A percentile compares a stretch with the other conserved stretches of the same genome.
Conservation (phyloP, 1,284 basidiomycete genomes). For the Ganoderma resinaceum region DNA sequence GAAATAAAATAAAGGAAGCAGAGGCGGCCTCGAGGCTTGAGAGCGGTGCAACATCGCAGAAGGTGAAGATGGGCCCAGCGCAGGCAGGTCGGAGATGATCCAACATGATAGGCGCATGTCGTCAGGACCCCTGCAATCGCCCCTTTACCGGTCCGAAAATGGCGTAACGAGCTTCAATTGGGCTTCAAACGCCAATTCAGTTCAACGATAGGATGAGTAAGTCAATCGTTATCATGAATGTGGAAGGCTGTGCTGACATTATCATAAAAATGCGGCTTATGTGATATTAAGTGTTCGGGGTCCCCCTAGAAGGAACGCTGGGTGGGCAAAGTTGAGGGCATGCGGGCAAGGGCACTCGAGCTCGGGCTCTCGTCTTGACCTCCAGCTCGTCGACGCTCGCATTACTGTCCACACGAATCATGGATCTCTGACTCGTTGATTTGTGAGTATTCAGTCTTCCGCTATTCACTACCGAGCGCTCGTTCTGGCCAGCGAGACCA, state of each 20-base stretch:
- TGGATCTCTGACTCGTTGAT: conserved; percentile 37
- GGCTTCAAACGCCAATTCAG: not conserved
- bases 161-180: not conserved
- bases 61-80: conserved; percentile 21
- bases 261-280: not conserved
- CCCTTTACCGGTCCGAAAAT: conserved; percentile 1
- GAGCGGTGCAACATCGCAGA: conserved; percentile 27
- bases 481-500: too few relatives aligned
- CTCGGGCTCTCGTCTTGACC: conserved; percentile 21
- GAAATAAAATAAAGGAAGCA: conserved; percentile 8
- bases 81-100: conserved; percentile 25
- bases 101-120: conserved; percentile 24
- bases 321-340: conserved; percentile 13
- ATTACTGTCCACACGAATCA: conserved; percentile 18
- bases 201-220: not conserved
- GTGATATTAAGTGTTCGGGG: not conserved
- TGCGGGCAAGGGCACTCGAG: conserved; percentile 10
- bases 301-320: not conserved
- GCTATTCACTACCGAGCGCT: conserved; percentile 38
- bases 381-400: conserved; percentile 11
- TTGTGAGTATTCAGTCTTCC: conserved; percentile 34
- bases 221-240: not conserved
- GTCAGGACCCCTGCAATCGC: conserved; percentile 15
- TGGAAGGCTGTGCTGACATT: not conserved
- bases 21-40: conserved; percentile 14